Conservation (phyloP, 345 rosid species). For the Populus deltoides region DNA sequence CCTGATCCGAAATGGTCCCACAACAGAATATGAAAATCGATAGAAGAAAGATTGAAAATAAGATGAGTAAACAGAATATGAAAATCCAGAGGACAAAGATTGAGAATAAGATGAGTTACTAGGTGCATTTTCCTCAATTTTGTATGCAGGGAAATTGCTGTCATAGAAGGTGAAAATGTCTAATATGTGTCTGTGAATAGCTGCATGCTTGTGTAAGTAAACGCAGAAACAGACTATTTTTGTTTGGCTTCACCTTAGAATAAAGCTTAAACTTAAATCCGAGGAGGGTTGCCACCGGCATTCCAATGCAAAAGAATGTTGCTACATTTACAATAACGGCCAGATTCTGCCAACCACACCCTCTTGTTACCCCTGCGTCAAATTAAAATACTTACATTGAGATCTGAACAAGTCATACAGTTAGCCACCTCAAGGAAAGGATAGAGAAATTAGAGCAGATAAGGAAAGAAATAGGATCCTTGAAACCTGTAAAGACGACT, state of each 20-base stretch:
- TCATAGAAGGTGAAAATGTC: background rate
- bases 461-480: too few species aligned
- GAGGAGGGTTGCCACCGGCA: conserved; percentile 46
- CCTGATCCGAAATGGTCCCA: conserved; percentile 29
- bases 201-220: too few species aligned
- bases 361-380: conserved; percentile 64
- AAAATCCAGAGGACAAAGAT: background rate
- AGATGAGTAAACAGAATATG: background rate
- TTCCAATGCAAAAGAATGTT: conserved; percentile 49
- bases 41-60: background rate
- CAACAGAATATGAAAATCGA: background rate
- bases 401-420: background rate
- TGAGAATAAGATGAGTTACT: too few species aligned
- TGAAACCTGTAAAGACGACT: conserved; percentile 63
- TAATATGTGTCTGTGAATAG: too few species aligned
- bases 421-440: background rate
- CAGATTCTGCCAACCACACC: conserved; percentile 73
- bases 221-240: too few species aligned
- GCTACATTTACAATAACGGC: conserved; percentile 52
- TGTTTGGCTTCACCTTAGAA: conserved; percentile 38
- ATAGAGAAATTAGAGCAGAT: background rate
- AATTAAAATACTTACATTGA: background rate
- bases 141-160: background rate
- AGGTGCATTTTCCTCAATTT: background rate
- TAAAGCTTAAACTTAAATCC: conserved; percentile 52